Evolutionary conservation across 106 monocot genomes (phyloP).

Genomic region (Alisma plantagoaquatica): DNA sequence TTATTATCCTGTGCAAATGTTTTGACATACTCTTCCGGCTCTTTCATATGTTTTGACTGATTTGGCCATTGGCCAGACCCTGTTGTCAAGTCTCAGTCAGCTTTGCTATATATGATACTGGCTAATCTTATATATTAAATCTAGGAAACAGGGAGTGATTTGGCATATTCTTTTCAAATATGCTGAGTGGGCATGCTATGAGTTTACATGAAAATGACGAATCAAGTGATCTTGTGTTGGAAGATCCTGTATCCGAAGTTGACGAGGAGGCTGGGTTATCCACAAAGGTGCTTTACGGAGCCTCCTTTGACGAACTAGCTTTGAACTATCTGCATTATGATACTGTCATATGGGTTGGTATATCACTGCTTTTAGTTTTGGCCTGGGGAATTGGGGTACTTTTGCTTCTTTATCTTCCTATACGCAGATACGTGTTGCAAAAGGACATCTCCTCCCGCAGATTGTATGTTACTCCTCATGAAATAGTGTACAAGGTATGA

Average conservation of each 20-base stretch:
- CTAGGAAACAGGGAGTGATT: too few species aligned
- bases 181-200: slow-evolving; percentile 32
- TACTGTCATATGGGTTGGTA: slow-evolving; percentile 67
- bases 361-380: slow-evolving; percentile 60
- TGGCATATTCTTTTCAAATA: slow-evolving; percentile 34
- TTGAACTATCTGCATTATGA: slow-evolving; percentile 51
- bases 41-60: too few species aligned
- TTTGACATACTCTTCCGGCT: too few species aligned
- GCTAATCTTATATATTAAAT: too few species aligned
- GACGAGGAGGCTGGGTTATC: slow-evolving; percentile 30
- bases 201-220: slow-evolving; percentile 30
- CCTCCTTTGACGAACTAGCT: slow-evolving; percentile 55
- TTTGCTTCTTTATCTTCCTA: slow-evolving; percentile 68
- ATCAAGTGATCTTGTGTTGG: slow-evolving; percentile 24
- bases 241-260: slow-evolving; percentile 30
- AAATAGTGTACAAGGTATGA: slow-evolving; percentile 62
- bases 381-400: slow-evolving; percentile 74
- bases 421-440: slow-evolving; percentile 55
- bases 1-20: too few species aligned
- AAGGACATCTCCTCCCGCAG: slow-evolving; percentile 61
- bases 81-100: too few species aligned
- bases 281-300: slow-evolving; percentile 28
- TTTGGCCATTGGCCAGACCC: too few species aligned
- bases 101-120: too few species aligned
- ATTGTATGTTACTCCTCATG: slow-evolving; percentile 45